Evolutionary conservation across 2,329 filamentous ascomycete genomes (phyloP), one percentile per base, ranked within the genome.

Genomic region (Penicillium hesseltinei): DNA sequence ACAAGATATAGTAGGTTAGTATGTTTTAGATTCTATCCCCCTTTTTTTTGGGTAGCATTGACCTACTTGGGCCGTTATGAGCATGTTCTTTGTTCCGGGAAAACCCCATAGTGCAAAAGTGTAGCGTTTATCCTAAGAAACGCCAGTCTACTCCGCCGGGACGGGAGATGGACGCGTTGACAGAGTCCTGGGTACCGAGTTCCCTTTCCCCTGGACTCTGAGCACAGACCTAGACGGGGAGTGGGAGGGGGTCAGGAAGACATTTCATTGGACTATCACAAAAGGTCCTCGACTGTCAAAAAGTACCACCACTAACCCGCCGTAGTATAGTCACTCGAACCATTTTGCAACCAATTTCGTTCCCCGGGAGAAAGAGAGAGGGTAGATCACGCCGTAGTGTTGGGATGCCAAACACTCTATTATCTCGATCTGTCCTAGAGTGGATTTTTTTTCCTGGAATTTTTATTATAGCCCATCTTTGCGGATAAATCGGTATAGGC

Each of bases 81-180:
- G 19, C 8, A 19, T 43, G 6, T 50, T 50, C 52, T 55, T 55
- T 51, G 46, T 49, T 42, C 44, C 4, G 8, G 23, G 9, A 9
- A 35, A 15, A 47, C 15, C 15, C 31, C 21, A 35, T 17, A n/a
- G 31, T 35, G 31, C 11, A 25, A 36, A 25, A 25, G 7, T 4
- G 45, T 47, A 46, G 25, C 42, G 17, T 13, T 17, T 31, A 21
- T 47, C 43, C 27, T 21, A 33, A 48, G 48, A 31, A 54, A 39
- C 29, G 49, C 54, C 47, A 56, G 39, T 27, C 33, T 42, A 54
- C 44, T 52, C 47, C 56, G 49, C 55, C 40, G 21, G 33, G 29
- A 31, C 64, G 64, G 63, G 64, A 64, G 64, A 66, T 66, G 47
- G 45, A 55, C 63, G 53, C 25, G 38, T 48, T 66, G 63, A 63